phyloP scores from a whole-genome alignment of 1,284 basidiomycete genomes.

The Cryptococcus jaspeensis region DNA sequence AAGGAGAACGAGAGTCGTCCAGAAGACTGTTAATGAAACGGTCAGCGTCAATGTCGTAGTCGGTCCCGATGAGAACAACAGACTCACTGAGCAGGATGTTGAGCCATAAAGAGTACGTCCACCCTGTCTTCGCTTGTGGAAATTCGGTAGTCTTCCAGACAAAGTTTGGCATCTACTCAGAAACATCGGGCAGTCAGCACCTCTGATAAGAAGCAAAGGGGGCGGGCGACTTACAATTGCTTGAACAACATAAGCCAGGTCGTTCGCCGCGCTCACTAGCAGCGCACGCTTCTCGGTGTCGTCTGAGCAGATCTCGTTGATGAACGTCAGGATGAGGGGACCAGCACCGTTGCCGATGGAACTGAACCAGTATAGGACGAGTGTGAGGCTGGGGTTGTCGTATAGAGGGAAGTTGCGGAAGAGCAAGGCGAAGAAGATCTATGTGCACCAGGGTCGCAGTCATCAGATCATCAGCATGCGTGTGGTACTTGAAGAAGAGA shows the following conservation, averaged over 20 bases:
- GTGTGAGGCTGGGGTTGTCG: slow-evolving; percentile 25
- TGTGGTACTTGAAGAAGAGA: not conserved
- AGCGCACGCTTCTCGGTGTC: slow-evolving; percentile 42
- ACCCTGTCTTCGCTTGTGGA: slow-evolving; percentile 34
- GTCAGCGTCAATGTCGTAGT: not conserved
- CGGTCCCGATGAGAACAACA: not conserved
- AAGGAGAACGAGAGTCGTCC: slow-evolving; percentile 22
- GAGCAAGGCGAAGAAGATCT: slow-evolving; percentile 26
- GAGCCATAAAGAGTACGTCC: slow-evolving; percentile 25
- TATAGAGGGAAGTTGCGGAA: slow-evolving; percentile 34
- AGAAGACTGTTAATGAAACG: slow-evolving; percentile 15
- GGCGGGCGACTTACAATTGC: slow-evolving; percentile 20
- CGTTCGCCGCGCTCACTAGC: slow-evolving; percentile 38
- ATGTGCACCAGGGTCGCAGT: not conserved
- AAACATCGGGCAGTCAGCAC: not conserved
- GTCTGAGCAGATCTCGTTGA: slow-evolving; percentile 34
- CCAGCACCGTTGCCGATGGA: slow-evolving; percentile 18
- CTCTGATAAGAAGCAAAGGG: not conserved
- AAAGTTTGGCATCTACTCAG: slow-evolving; percentile 31
- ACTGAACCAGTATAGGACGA: slow-evolving; percentile 33
- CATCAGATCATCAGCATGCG: not conserved
- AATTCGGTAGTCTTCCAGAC: slow-evolving; percentile 45
- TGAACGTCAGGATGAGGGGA: slow-evolving; percentile 31
- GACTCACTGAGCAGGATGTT: slow-evolving; percentile 28
- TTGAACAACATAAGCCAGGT: slow-evolving; percentile 44